A percentile compares a stretch with the other conserved stretches of the same genome.
Conservation (phyloP, 176 grass and related monocot species). For the Tillandsia leiboldiana region DNA sequence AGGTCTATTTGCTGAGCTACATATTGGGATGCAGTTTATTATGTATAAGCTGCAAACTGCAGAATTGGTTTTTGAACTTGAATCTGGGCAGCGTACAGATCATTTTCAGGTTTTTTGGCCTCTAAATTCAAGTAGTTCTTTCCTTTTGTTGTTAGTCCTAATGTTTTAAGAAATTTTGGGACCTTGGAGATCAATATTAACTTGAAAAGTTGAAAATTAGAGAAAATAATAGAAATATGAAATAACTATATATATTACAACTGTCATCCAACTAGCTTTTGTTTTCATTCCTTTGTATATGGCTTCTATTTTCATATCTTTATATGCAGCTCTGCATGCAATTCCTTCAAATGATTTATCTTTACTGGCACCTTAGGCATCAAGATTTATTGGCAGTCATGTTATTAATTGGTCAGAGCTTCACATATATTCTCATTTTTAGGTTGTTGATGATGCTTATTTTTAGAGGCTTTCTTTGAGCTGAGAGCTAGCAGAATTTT, state of each 20-base stretch:
- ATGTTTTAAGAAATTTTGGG: neutral
- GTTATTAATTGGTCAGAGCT: too few species aligned
- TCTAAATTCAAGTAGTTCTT: neutral
- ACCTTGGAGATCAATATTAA: neutral
- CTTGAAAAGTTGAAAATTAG: neutral
- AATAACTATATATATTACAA: neutral
- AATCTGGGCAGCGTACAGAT: constrained; percentile 40
- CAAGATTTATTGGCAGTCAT: too few species aligned
- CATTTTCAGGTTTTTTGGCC: constrained; percentile 55
- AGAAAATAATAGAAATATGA: neutral
- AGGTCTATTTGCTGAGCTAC: constrained; percentile 29
- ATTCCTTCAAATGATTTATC: too few species aligned
- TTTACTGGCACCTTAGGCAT: too few species aligned
- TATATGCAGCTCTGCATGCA: too few species aligned
- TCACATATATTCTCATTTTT: too few species aligned
- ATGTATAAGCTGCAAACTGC: constrained; percentile 71
- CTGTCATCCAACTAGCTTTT: neutral
- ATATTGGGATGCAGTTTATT: constrained; percentile 56
- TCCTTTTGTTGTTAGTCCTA: neutral
- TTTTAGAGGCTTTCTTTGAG: neutral
- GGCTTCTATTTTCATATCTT: too few species aligned
- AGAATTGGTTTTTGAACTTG: constrained; percentile 66
- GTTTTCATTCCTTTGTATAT: too few species aligned
- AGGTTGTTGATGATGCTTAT: neutral
- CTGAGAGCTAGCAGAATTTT: neutral